These are phyloP conservation scores for Ampelocalamus luodianensis DNA, from an alignment of 176 grass and related monocot genomes.

Conservation along the genomic window DNA sequence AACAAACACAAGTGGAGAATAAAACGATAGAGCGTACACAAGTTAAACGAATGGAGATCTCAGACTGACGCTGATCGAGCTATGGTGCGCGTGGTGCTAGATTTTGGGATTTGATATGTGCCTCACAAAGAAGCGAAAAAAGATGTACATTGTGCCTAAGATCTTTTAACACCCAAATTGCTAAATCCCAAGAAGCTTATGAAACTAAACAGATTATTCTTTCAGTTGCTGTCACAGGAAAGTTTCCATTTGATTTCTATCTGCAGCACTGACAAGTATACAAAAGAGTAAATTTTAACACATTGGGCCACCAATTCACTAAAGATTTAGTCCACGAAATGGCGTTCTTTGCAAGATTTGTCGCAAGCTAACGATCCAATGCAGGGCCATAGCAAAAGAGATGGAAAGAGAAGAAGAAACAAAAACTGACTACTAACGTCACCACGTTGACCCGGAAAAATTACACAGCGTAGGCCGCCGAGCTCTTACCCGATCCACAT, in stretches of 20 bases:
- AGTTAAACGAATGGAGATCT: neutral
- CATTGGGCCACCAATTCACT: constrained; percentile 1
- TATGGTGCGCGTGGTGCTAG: neutral
- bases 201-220: neutral
- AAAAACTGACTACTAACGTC: neutral
- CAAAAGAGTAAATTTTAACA: neutral
- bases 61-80: neutral
- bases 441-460: constrained; percentile 29
- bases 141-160: neutral
- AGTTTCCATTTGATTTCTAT: neutral
- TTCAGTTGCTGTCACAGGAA: neutral
- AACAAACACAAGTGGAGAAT: constrained; percentile 15
- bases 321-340: neutral
- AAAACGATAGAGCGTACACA: neutral
- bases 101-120: constrained; percentile 1
- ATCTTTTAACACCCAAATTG: neutral
- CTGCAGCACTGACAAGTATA: neutral
- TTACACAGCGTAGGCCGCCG: neutral
- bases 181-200: neutral
- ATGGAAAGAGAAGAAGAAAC: neutral
- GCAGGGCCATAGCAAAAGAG: neutral
- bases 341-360: neutral
- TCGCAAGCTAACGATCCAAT: neutral
- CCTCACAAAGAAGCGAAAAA: constrained; percentile 1
- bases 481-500: constrained; percentile 68